These are phyloP conservation scores for Rubroshorea leprosula DNA, from an alignment of 345 rosid genomes.

Conservation along the genomic window DNA sequence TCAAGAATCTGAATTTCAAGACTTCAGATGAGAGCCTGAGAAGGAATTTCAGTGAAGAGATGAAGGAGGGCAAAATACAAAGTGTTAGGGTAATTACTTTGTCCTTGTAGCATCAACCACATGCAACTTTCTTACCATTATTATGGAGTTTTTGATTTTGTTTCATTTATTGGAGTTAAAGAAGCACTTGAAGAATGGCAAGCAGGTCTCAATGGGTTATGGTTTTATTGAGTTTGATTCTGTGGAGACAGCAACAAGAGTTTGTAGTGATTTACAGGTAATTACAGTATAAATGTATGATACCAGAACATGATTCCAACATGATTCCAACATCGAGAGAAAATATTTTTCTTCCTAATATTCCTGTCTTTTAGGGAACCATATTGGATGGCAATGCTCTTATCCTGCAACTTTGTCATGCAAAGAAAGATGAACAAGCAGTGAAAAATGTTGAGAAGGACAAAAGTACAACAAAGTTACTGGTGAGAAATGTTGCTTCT, in stretches of 20 bases:
- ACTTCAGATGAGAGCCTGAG: conserved; percentile 73
- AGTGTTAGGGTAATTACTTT: conserved; percentile 66
- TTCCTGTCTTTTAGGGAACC: conserved; percentile 51
- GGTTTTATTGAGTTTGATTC: conserved; percentile 91
- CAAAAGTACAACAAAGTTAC: conserved; percentile 68
- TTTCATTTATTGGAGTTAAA: conserved; percentile 43
- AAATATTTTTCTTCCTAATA: neutral
- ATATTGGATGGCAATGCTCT: conserved; percentile 92
- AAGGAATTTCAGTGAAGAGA: conserved; percentile 56
- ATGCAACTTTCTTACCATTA: conserved; percentile 12
- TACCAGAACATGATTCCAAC: neutral
- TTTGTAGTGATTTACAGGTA: conserved; percentile 75
- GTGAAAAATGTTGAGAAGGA: conserved; percentile 51
- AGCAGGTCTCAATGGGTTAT: conserved; percentile 78
- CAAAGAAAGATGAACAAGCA: conserved; percentile 56
- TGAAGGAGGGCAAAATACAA: conserved; percentile 66
- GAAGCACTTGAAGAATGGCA: conserved; percentile 76
- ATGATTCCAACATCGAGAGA: neutral
- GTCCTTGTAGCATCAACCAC: neutral
- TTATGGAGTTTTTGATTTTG: conserved; percentile 14
- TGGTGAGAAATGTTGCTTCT: conserved; percentile 84
- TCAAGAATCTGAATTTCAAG: conserved; percentile 91
- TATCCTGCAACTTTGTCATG: conserved; percentile 68
- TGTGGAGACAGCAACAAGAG: conserved; percentile 62
- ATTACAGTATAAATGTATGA: conserved; percentile 6